Conservation (phyloP, 2,329 filamentous ascomycete species). For the Aspergillus melleus region DNA sequence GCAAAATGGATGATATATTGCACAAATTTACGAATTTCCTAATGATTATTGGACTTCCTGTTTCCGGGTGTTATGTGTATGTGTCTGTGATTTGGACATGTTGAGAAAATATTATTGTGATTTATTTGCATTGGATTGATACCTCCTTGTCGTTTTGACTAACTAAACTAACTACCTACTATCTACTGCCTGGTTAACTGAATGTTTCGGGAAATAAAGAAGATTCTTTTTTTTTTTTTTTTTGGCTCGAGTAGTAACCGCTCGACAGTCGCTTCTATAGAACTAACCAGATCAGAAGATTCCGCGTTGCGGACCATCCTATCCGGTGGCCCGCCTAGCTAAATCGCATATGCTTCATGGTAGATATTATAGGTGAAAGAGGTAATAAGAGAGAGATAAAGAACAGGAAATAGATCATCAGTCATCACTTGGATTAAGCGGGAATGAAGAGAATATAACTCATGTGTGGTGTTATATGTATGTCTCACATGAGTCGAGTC, state of each 20-base stretch:
- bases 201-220: neutral
- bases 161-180: neutral
- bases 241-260: neutral
- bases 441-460: neutral
- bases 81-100: neutral
- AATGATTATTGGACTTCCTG: neutral
- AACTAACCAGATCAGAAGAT: neutral
- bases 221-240: neutral
- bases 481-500: conserved; percentile 6
- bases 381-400: neutral
- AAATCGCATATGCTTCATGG: neutral
- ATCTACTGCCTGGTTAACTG: no score
- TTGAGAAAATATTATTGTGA: neutral
- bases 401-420: neutral
- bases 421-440: neutral
- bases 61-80: neutral
- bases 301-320: neutral
- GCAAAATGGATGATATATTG: neutral
- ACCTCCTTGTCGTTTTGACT: neutral
- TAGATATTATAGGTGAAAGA: no score
- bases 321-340: neutral
- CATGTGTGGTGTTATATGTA: neutral
- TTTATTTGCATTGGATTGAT: conserved; percentile 1
- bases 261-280: neutral
- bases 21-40: neutral